These are phyloP conservation scores for Smallanthus sonchifolius DNA, from an alignment of 129 eudicot species.

Conservation along the genomic window DNA sequence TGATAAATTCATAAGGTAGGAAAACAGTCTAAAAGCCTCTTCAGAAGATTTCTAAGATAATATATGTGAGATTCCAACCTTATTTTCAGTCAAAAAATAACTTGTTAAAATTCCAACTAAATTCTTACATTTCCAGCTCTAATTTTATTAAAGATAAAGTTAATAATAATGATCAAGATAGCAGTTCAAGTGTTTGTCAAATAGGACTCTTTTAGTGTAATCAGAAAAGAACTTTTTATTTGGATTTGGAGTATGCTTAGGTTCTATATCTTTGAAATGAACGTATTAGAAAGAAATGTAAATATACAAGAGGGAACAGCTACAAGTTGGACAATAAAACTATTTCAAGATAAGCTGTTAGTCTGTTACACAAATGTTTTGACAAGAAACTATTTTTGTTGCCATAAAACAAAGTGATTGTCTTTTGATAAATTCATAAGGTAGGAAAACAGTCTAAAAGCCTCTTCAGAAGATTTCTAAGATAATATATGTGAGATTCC, in stretches of 20 bases:
- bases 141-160: not conserved
- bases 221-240: not conserved
- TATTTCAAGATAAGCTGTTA: constrained; percentile 2
- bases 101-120: not conserved
- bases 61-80: not conserved
- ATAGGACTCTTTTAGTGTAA: not conserved
- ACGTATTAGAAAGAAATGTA: not conserved
- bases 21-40: not conserved
- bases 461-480: not conserved
- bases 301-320: not conserved
- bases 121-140: not conserved
- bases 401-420: not conserved
- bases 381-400: not conserved
- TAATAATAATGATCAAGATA: not conserved
- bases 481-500: constrained; percentile 1
- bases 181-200: not conserved
- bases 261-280: constrained; percentile 5
- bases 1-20: not conserved
- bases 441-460: not conserved
- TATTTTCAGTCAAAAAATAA: not conserved
- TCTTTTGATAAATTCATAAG: not conserved
- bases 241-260: not conserved
- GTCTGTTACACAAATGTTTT: not conserved
- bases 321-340: not conserved
- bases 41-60: not conserved